These are phyloP conservation scores for Skeletonema potamos DNA, from an alignment of 108 stramenopile genomes.

Conservation along the genomic window DNA sequence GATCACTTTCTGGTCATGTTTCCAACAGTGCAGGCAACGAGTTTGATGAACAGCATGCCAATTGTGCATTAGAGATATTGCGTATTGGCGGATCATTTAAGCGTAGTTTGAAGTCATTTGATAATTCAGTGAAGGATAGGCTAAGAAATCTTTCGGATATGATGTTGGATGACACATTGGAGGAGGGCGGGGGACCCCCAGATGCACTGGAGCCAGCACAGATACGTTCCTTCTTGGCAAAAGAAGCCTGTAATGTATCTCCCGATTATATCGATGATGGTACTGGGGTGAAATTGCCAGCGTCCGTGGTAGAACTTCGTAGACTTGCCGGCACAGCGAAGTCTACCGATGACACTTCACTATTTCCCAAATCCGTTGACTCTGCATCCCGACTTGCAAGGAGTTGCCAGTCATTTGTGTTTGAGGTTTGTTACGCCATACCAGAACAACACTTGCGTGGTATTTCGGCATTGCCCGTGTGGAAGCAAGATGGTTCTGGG, in stretches of 20 bases:
- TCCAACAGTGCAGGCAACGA: slow-evolving; percentile 19
- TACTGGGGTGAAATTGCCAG: slow-evolving; percentile 28
- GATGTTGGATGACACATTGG: slow-evolving; percentile 42
- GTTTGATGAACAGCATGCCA: slow-evolving; percentile 82
- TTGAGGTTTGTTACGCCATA: slow-evolving; percentile 81
- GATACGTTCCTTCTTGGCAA: slow-evolving; percentile 73
- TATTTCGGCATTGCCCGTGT: slow-evolving; percentile 67
- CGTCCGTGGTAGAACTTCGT: slow-evolving; percentile 50
- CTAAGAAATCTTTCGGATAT: slow-evolving; percentile 51
- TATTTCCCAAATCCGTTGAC: slow-evolving; percentile 60
- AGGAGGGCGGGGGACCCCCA: slow-evolving; percentile 40
- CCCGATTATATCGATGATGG: slow-evolving; percentile 28
- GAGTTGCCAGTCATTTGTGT: slow-evolving; percentile 76
- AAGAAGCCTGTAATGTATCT: slow-evolving; percentile 47
- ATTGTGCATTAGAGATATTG: slow-evolving; percentile 74
- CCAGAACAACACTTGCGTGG: slow-evolving; percentile 61
- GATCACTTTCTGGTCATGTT: slow-evolving; percentile 53
- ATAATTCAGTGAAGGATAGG: slow-evolving; percentile 55
- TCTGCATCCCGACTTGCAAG: slow-evolving; percentile 54
- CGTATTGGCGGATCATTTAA: slow-evolving; percentile 69
- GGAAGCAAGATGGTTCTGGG: slow-evolving; percentile 56
- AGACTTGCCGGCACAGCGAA: slow-evolving; percentile 26
- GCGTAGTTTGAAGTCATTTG: slow-evolving; percentile 54
- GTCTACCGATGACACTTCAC: slow-evolving; percentile 10
- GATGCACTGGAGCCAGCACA: slow-evolving; percentile 70